A percentile compares a stretch with the other conserved stretches of the same genome.
Conservation (phyloP, 371 early-diverging fungal genomes). For the Rhizopus stolonifer region DNA sequence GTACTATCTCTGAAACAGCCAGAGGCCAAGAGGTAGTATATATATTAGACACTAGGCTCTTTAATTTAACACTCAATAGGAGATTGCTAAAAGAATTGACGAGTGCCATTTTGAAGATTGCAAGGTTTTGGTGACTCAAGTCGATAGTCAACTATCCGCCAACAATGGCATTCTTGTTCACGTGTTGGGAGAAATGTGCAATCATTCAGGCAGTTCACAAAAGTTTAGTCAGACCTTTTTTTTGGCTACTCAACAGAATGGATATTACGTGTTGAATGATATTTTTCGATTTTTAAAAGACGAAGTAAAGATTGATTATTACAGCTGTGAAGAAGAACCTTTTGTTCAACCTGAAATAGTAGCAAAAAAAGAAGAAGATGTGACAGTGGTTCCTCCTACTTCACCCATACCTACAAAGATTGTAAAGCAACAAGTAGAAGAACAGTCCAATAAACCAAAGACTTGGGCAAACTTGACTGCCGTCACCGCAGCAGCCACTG, state of each 20-base stretch:
- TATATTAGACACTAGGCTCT: too few relatives aligned
- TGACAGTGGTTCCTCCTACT: too few relatives aligned
- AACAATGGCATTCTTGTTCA: slow-evolving; percentile 85
- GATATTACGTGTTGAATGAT: slow-evolving; percentile 93
- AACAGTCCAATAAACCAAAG: slow-evolving; percentile 27
- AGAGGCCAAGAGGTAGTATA: slow-evolving; percentile 44
- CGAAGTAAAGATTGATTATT: slow-evolving; percentile 55
- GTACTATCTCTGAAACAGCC: slow-evolving; percentile 47
- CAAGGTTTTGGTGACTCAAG: slow-evolving; percentile 84
- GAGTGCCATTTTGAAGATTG: slow-evolving; percentile 78
- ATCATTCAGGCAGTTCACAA: slow-evolving; percentile 72
- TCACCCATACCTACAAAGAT: too few relatives aligned
- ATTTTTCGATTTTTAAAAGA: slow-evolving; percentile 94
- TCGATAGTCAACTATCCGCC: slow-evolving; percentile 82
- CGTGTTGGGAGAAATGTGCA: slow-evolving; percentile 92
- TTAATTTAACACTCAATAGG: too few relatives aligned
- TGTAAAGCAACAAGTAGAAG: slow-evolving; percentile 2
- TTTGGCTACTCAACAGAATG: slow-evolving; percentile 85
- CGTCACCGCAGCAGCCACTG: background rate
- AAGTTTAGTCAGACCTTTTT: slow-evolving; percentile 95
- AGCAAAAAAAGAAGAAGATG: background rate
- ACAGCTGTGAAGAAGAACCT: slow-evolving; percentile 32
- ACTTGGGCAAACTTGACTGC: slow-evolving; percentile 57
- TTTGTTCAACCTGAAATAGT: background rate
- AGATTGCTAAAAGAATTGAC: slow-evolving; percentile 76